phyloP scores from a whole-genome alignment of 164 flowering plant genomes.

The Kingdonia uniflora region DNA sequence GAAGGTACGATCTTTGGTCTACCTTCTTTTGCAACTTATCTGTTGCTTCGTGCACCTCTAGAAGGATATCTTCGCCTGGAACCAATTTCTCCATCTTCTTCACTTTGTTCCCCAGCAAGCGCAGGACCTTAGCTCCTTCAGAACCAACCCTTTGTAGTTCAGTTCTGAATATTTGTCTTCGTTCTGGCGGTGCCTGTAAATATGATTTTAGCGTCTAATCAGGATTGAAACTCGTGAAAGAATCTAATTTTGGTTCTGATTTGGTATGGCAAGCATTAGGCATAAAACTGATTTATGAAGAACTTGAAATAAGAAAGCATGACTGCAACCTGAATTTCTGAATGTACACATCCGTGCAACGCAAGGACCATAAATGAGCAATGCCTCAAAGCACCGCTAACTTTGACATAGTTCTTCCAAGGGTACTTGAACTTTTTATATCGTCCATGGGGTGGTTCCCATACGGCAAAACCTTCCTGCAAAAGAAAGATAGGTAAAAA shows the following conservation, averaged over 20 bases:
- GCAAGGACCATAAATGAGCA: conserved; percentile 96
- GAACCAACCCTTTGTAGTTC: conserved; percentile 60
- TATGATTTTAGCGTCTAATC: neutral
- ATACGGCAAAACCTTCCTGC: conserved; percentile 68
- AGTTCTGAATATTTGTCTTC: conserved; percentile 40
- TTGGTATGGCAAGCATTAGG: too few relatives aligned
- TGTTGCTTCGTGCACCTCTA: conserved; percentile 70
- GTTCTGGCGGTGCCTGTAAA: conserved; percentile 68
- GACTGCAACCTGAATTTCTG: conserved; percentile 80
- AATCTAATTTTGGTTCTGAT: too few relatives aligned
- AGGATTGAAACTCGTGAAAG: too few relatives aligned
- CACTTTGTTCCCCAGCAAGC: conserved; percentile 58
- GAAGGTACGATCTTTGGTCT: conserved; percentile 59
- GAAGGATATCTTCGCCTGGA: conserved; percentile 26
- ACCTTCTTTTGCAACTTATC: conserved; percentile 76
- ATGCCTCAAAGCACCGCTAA: conserved; percentile 79
- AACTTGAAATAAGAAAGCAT: too few relatives aligned
- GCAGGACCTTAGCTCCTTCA: conserved; percentile 74
- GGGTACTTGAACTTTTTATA: conserved; percentile 60
- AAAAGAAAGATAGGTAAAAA: too few relatives aligned
- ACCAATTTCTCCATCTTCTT: conserved; percentile 46
- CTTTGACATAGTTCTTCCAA: conserved; percentile 64
- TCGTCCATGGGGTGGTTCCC: conserved; percentile 97
- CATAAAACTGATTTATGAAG: too few relatives aligned
- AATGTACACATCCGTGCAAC: conserved; percentile 82